Evolutionary conservation across 1,284 basidiomycete genomes (phyloP).

Genomic region (Laetiporus sulphureus): DNA sequence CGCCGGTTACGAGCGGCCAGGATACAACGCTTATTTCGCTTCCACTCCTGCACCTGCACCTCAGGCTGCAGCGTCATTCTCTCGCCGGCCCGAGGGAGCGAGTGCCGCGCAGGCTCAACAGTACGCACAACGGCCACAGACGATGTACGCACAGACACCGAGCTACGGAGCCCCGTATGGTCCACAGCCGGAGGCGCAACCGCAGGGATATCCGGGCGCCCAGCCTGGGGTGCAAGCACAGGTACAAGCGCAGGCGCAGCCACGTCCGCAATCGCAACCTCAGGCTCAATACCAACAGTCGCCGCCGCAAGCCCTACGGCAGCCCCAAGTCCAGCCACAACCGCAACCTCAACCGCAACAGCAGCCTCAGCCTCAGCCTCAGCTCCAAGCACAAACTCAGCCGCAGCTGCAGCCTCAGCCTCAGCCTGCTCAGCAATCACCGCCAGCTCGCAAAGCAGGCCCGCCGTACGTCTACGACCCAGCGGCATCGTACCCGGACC

Average conservation of each 20-base stretch:
- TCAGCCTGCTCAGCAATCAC: slow-evolving; percentile 16
- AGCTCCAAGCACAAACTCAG: slow-evolving; percentile 19
- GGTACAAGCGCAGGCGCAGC: slow-evolving; percentile 13
- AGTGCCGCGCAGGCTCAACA: slow-evolving; percentile 20
- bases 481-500: slow-evolving; percentile 54
- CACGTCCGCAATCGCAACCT: slow-evolving; percentile 20
- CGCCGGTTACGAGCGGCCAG: slow-evolving; percentile 39
- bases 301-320: slow-evolving; percentile 15
- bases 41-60: slow-evolving; percentile 20
- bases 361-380: slow-evolving; percentile 20
- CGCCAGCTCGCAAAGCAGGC: slow-evolving; percentile 24
- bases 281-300: slow-evolving; percentile 19
- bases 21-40: slow-evolving; percentile 34
- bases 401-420: slow-evolving; percentile 21
- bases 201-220: slow-evolving; percentile 10
- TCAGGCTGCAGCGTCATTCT: too few relatives aligned
- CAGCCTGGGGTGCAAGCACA: slow-evolving; percentile 19
- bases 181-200: slow-evolving; percentile 11
- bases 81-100: slow-evolving; percentile 26
- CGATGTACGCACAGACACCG: slow-evolving; percentile 16
- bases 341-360: slow-evolving; percentile 14
- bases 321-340: slow-evolving; percentile 17
- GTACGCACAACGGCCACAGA: slow-evolving; percentile 29
- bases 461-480: slow-evolving; percentile 72
- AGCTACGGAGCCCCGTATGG: slow-evolving; percentile 15